phyloP scores from a whole-genome alignment of 2,329 filamentous ascomycete genomes.

The Penicillium oxalicum region DNA sequence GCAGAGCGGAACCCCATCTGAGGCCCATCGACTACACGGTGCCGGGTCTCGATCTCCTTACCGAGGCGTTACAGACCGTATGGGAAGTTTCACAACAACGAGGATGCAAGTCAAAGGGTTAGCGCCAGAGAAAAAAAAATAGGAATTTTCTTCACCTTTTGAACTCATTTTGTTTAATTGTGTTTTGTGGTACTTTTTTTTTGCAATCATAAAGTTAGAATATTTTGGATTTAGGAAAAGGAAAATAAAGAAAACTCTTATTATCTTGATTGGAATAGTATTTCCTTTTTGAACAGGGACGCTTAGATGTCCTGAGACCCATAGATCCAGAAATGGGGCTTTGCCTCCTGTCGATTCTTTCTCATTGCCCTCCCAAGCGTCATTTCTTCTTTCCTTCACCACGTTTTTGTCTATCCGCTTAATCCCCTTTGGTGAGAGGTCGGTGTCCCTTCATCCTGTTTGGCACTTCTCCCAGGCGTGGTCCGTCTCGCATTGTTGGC shows the following conservation, averaged over 20 bases:
- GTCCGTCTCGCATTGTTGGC: no score
- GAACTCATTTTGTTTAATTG: constrained; percentile 1
- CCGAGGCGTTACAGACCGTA: constrained; percentile 11
- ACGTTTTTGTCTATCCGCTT: background rate
- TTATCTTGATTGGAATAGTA: constrained; percentile 11
- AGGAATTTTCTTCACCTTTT: constrained; percentile 20
- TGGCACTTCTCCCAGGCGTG: no score
- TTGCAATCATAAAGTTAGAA: no score
- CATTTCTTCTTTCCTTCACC: constrained; percentile 4
- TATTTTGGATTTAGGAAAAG: no score
- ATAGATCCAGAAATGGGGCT: constrained; percentile 21
- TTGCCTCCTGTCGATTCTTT: constrained; percentile 13
- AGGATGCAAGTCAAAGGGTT: constrained; percentile 21
- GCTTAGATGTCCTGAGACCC: constrained; percentile 20
- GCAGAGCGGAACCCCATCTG: no score
- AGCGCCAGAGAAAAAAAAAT: constrained; percentile 5
- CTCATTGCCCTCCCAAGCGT: constrained; percentile 11
- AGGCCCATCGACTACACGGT: no score
- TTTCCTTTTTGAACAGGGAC: constrained; percentile 12
- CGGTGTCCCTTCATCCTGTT: no score
- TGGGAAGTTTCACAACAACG: constrained; percentile 23
- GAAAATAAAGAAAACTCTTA: background rate
- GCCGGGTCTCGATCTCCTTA: constrained; percentile 13
- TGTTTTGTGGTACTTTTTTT: no score
- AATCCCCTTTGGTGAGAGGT: no score